Evolutionary conservation across 2,329 filamentous ascomycete genomes (phyloP).

Genomic region (Colletotrichum acutatum): DNA sequence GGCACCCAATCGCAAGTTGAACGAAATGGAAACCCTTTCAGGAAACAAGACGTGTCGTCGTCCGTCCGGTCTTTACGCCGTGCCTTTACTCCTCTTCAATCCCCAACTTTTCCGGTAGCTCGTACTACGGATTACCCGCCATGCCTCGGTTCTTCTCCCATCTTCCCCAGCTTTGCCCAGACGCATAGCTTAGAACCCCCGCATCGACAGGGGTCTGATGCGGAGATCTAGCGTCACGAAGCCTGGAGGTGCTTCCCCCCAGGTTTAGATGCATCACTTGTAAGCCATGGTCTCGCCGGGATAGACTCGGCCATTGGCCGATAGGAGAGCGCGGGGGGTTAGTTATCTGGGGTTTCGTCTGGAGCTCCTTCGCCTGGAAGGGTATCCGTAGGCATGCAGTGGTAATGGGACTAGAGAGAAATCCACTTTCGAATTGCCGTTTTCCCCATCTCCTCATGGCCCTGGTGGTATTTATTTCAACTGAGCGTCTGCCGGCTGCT

Average conservation of each 20-base stretch:
- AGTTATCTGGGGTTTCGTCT: constrained; percentile 10
- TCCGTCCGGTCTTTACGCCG: background rate
- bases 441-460: background rate
- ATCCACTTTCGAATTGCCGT: background rate
- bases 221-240: constrained; percentile 29
- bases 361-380: background rate
- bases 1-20: background rate
- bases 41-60: constrained; percentile 6
- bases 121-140: background rate
- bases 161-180: constrained; percentile 8
- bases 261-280: constrained; percentile 18
- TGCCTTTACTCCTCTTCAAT: background rate
- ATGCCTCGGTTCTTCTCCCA: constrained; percentile 2
- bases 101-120: background rate
- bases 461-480: background rate
- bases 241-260: constrained; percentile 14
- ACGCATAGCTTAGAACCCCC: constrained; percentile 17
- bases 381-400: background rate
- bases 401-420: constrained; percentile 13
- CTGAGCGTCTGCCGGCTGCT: background rate
- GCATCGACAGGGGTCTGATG: constrained; percentile 30
- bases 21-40: constrained; percentile 29
- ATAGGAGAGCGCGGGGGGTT: background rate
- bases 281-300: constrained; percentile 15
- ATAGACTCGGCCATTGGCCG: constrained; percentile 13